These are phyloP conservation scores for Colletotrichum chrysophilum DNA, from an alignment of 2,329 filamentous ascomycete genomes.

Conservation along the genomic window DNA sequence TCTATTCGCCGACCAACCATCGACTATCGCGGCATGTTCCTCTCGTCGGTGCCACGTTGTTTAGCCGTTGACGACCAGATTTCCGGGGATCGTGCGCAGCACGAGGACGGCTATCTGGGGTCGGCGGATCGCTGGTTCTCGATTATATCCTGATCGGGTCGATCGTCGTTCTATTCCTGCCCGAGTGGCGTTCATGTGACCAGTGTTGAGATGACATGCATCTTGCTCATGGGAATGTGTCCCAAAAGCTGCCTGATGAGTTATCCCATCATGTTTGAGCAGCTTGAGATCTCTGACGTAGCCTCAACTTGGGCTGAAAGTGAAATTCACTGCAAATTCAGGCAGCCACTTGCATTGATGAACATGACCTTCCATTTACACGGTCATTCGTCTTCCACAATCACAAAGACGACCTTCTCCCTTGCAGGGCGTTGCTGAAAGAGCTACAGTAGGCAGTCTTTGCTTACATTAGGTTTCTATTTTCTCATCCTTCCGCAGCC, in stretches of 20 bases:
- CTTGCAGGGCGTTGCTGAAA: neutral
- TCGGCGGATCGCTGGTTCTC: neutral
- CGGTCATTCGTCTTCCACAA: neutral
- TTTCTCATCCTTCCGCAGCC: neutral
- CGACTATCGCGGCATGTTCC: neutral
- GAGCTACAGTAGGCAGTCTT: neutral
- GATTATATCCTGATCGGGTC: neutral
- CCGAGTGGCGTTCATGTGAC: neutral
- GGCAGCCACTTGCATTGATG: neutral
- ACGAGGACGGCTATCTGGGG: neutral
- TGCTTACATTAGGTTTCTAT: neutral
- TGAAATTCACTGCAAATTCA: neutral
- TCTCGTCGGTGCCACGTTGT: neutral
- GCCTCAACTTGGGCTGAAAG: neutral
- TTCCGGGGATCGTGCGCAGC: neutral
- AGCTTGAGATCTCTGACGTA: neutral
- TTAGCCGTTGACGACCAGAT: neutral
- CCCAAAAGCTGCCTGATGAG: neutral
- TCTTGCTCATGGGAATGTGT: neutral
- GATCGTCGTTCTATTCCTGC: neutral
- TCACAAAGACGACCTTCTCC: neutral
- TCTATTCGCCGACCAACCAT: neutral
- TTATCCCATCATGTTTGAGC: neutral
- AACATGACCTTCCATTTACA: neutral
- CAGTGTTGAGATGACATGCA: neutral